A percentile compares a stretch with the other conserved stretches of the same genome.
Conservation (phyloP, 2,329 filamentous ascomycete genomes). For the Sclerotinia trifoliorum region DNA sequence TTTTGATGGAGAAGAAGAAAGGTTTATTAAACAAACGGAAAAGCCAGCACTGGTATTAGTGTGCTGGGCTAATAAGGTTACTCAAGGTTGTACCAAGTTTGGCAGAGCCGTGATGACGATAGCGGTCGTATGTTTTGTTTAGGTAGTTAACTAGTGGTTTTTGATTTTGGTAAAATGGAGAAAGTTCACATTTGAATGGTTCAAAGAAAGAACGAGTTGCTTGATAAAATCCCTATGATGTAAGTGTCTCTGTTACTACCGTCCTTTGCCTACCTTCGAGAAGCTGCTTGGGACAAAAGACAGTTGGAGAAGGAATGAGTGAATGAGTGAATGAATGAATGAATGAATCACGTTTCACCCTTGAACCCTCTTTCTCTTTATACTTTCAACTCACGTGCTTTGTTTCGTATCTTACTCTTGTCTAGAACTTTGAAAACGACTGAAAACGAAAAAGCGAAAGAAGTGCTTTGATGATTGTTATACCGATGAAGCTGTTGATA, state of each 20-base stretch:
- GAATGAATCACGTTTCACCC: not conserved
- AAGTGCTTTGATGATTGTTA: conserved; percentile 1
- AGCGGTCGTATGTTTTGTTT: not conserved
- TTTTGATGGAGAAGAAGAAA: not conserved
- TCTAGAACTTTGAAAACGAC: not conserved
- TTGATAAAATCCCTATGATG: not conserved
- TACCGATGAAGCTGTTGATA: conserved; percentile 1
- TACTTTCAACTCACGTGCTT: not conserved
- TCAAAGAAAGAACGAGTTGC: not conserved
- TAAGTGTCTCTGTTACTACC: not conserved
- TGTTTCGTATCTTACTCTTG: not conserved
- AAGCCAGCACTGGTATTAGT: no score
- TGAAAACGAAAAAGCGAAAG: not conserved
- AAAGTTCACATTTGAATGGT: not conserved
- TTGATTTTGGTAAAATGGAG: not conserved
- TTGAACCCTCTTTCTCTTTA: not conserved
- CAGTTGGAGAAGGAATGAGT: not conserved
- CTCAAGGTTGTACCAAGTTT: not conserved
- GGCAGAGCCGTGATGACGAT: not conserved
- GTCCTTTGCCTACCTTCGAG: not conserved
- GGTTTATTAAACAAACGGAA: not conserved
- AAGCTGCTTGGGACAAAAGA: not conserved
- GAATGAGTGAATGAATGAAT: not conserved
- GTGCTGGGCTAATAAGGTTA: not conserved
- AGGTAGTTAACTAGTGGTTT: not conserved